Base-by-base conservation (phyloP, 306 rosid genomes). In the Boehmeria nivea region DNA sequence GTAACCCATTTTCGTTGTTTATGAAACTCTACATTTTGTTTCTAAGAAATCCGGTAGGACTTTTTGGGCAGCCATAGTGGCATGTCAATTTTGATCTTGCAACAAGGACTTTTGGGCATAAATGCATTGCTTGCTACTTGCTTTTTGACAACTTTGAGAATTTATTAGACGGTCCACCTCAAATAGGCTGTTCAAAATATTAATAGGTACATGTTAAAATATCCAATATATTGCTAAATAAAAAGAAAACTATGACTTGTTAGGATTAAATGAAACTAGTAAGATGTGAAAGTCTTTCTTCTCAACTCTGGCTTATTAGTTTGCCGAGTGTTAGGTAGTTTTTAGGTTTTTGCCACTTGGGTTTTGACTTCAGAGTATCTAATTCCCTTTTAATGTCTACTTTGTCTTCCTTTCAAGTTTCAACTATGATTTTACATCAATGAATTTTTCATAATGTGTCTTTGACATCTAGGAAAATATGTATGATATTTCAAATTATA, bases 301-400 rank as follows among this genome's bases (percentile, higher is more conserved):
- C 43, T 16, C 11, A 33, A 34, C 12, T 33, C n/a, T 10, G 23
- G 16, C 9, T 11, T 54, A 31, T 10, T 34, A 18, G 16, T 34
- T 3, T 31, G 24, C 44, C 31, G 31, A 51, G 7, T 49, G 59
- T 36, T 54, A 8, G 59, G 25, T 34, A 36, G 47, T 16, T 25
- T 40, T 51, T 62, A 8, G 57, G 42, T 28, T 38, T 25, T 51
- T 19, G 21, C 40, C 43, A 16, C 50, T 62, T 62, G 13, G n/a
- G 14, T 18, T 45, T 39, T 33, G 43, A 28, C 42, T 46, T 13
- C 9, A 24, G 26, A 61, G 10, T 10, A 24, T 16, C 38, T 2
- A 42, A 43, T 43, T 52, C 33, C 19, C 11, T 25, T 54, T 34
- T 40, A 49, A 12, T 57, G 54, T 50, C 2, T 15, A n/a, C 10